Percentiles rank a stretch among this genome's conserved stretches.
Evolutionary conservation across 768 basidiomycete genomes (phyloP).

Genomic region (Inosperma sp.): DNA sequence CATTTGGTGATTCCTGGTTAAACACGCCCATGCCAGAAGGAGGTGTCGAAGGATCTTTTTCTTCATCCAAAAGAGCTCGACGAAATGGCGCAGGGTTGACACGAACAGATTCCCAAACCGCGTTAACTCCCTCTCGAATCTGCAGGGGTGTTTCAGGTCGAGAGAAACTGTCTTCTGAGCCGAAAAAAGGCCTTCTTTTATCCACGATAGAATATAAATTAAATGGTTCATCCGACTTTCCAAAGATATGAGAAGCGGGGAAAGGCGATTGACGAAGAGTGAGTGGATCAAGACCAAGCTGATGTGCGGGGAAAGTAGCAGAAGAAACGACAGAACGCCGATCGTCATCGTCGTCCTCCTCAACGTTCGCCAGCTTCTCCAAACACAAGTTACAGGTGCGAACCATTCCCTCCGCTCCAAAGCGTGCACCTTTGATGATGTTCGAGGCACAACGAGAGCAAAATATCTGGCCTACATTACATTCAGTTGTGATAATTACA

Average conservation of each 20-base stretch:
- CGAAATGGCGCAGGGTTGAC: conserved; percentile 73
- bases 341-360: conserved; percentile 88
- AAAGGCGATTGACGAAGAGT: conserved; percentile 79
- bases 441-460: conserved; percentile 97
- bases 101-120: conserved; percentile 42
- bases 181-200: conserved; percentile 51
- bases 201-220: conserved; percentile 81
- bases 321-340: conserved; percentile 73
- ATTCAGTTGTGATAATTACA: neutral
- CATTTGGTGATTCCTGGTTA: conserved; percentile 38
- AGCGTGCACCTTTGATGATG: conserved; percentile 89
- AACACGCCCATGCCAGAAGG: conserved; percentile 39
- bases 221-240: conserved; percentile 72
- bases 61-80: conserved; percentile 69
- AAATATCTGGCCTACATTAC: conserved; percentile 80
- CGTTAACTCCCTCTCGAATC: conserved; percentile 38
- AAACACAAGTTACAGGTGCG: conserved; percentile 94
- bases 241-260: conserved; percentile 79
- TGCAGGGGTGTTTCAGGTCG: conserved; percentile 45
- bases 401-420: conserved; percentile 93
- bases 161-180: conserved; percentile 54
- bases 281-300: conserved; percentile 50
- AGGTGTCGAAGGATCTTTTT: conserved; percentile 48
- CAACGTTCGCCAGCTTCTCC: conserved; percentile 84
- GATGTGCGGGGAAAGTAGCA: conserved; percentile 73